Base-by-base conservation (phyloP, 2,329 filamentous ascomycete genomes). In the Colletotrichum karsti region DNA sequence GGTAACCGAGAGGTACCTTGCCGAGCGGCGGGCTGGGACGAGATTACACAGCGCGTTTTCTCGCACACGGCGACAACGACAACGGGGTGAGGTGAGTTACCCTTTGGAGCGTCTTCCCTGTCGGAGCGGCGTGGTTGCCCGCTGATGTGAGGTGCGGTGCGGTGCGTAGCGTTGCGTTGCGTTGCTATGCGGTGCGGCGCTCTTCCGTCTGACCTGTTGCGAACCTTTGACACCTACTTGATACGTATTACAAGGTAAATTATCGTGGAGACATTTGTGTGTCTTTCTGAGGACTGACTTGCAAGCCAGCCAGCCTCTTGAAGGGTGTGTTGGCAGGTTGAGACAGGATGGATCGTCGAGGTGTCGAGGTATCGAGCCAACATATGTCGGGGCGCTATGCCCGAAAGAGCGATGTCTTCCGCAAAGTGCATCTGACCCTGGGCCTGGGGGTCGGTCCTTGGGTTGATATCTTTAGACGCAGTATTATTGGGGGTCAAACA, bases 161-260 rank as follows among this genome's bases (percentile, higher is more conserved):
- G 33, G 33, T 35, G 55, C 39, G 26, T n/a, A n/a, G n/a, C n/a
- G n/a, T n/a, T 59, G 42, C n/a, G 56, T 20, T 12, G 33, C 33
- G 33, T 9, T 35, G 55, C 39, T n/a, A 9, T 39, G 35, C 59
- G 13, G 42, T 39, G 51, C 63, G 13, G 50, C 33, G 63, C 26
- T 42, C 42, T 22, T 42, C 63, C 26, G 37, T 53, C 59, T 20
- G 53, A 39, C 30, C 37, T 64, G 28, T n/a, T 41, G 44, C 22
- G 53, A 35, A 51, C 51, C 24, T 12, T 57, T 33, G 50, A 44
- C 42, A 58, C 53, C 24, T 39, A 46, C 37, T 64, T 37, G 60
- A 64, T 63, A 67, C 60, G 59, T 64, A 57, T 63, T 39, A 46
- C 50, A 37, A 57, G 33, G 60, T 37, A 59, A 67, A 54, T 58